Conservation (phyloP, 495 filamentous ascomycete species). For the Neurospora intermedia region DNA sequence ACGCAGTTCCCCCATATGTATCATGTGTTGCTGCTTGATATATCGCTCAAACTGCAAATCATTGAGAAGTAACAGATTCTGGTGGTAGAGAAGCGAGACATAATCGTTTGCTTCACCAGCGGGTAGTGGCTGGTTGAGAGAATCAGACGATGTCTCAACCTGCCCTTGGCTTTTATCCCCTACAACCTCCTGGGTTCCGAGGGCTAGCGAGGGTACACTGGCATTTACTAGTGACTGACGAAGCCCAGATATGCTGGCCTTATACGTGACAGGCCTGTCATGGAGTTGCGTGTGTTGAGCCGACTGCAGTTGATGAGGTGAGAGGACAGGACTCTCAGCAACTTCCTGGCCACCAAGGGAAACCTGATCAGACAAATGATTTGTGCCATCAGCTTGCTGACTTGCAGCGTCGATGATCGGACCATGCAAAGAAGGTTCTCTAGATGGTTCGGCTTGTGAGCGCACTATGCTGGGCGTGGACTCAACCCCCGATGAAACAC, state of each 20-base stretch:
- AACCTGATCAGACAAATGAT: background rate
- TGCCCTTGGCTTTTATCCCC: conserved; percentile 15
- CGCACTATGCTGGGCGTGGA: background rate
- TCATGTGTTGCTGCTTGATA: conserved; percentile 63
- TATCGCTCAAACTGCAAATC: conserved; percentile 70
- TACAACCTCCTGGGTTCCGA: conserved; percentile 31
- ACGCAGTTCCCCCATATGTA: conserved; percentile 61
- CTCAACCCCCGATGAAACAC: background rate
- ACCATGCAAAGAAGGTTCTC: conserved; percentile 5
- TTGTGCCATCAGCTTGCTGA: background rate
- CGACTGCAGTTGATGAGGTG: conserved; percentile 33
- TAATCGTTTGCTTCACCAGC: conserved; percentile 24
- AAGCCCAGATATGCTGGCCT: conserved; percentile 38
- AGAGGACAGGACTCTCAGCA: conserved; percentile 47
- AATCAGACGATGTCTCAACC: conserved; percentile 9
- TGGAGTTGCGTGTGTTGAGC: conserved; percentile 39
- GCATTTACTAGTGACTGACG: conserved; percentile 40
- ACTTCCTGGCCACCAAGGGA: conserved; percentile 3
- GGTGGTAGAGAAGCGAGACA: conserved; percentile 49
- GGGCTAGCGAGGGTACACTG: conserved; percentile 37
- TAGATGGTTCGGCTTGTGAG: conserved; percentile 18
- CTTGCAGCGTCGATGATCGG: background rate
- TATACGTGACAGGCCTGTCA: conserved; percentile 44
- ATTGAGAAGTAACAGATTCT: conserved; percentile 56
- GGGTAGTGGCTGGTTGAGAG: background rate